Base-by-base conservation (phyloP, 345 rosid species). In the Theobroma cacao region DNA sequence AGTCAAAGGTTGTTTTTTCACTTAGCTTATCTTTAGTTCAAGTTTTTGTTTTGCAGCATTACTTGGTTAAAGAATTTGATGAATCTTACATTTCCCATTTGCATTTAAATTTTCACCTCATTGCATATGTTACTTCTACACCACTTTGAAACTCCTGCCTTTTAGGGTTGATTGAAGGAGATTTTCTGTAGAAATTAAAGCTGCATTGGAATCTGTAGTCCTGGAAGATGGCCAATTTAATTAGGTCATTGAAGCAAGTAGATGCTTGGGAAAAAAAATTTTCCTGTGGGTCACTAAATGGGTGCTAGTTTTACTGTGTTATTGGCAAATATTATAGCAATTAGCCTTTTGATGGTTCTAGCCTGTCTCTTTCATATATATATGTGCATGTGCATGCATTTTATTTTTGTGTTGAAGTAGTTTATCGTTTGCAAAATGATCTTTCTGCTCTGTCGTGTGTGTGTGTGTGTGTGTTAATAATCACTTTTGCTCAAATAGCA, bases 1-100 rank as follows among this genome's bases (percentile, higher is more conserved):
- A 70, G 30, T 68, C 84, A 9, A 84, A 85, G 92, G 90, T 90
- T 24, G 33, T 47, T 68, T 79, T 33, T 43, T 3, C 7, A 11
- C 64, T 53, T 55, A 1, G 20, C 45, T 58, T 45, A 28, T 79
- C 52, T 34, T 31, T 13, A 36, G 33, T 47, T 75, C 20, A 14
- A 12, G 14, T 9, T 11, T 52, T 30, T 66, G 26, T 67, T 20
- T 31, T 28, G n/a, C 11, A 10, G 1, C 14, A 41, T 22, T n/a
- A 1, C 48, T 56, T 22, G 26, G 12, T 68, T 11, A 43, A 45
- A 43, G 4, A 0, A 26, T 12, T n/a, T 24, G 20, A 22, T 7
- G 4, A 55, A 52, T 52, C 26, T 26, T 8, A 18, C 8, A 50
- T 14, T 73, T 33, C 7, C 24, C 6, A 20, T 20, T 24, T 58